phyloP scores from a whole-genome alignment of 176 grass and related monocot species.

The Typha latifolia region DNA sequence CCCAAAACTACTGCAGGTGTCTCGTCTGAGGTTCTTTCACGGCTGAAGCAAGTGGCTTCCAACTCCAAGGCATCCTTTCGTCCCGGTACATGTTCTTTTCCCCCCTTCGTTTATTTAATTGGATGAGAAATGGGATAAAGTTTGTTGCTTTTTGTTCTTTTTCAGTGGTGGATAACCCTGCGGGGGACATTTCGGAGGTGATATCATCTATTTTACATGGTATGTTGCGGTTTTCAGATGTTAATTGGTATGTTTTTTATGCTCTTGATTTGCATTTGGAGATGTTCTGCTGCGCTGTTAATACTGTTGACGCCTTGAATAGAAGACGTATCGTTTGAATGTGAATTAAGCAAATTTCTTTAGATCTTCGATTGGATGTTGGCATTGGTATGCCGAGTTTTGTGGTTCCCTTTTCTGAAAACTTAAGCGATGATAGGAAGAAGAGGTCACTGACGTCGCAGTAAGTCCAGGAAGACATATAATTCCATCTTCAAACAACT shows the following conservation, averaged over 20 bases:
- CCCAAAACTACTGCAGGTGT: not conserved
- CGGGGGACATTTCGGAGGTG: not conserved
- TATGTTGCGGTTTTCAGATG: conserved; percentile 4
- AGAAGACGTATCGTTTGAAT: not conserved
- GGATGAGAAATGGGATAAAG: not conserved
- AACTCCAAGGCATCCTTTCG: not conserved
- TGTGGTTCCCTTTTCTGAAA: too few relatives aligned
- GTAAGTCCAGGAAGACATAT: too few relatives aligned
- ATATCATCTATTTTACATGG: conserved; percentile 13
- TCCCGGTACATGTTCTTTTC: not conserved
- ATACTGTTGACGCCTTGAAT: not conserved
- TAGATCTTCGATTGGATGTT: too few relatives aligned
- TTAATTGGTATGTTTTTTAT: not conserved
- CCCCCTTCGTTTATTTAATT: not conserved
- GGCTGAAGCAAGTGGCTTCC: conserved; percentile 7
- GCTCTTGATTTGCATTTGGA: not conserved
- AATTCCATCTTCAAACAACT: too few relatives aligned
- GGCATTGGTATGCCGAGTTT: too few relatives aligned
- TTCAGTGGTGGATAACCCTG: not conserved
- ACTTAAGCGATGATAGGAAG: too few relatives aligned
- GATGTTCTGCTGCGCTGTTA: not conserved
- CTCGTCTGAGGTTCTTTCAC: conserved; percentile 11
- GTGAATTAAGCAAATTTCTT: too few relatives aligned
- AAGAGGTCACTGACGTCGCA: too few relatives aligned
- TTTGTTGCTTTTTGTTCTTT: not conserved